Evolutionary conservation across 2,329 filamentous ascomycete species (phyloP).

Genomic region (Bertia moriformis): DNA sequence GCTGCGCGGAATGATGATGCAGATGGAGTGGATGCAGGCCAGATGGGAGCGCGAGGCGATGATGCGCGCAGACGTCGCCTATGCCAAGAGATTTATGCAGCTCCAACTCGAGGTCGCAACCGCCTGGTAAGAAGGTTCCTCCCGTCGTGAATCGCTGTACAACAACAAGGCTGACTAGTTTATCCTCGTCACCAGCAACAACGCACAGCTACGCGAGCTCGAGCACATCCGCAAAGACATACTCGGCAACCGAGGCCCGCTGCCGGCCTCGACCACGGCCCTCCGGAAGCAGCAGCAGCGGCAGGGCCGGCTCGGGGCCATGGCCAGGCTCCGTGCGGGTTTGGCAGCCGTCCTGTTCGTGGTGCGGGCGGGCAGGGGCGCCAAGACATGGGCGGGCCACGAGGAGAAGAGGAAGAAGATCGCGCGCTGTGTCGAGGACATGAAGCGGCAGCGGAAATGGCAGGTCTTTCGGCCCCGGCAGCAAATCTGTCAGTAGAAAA

Average conservation of each 20-base stretch:
- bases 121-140: slow-evolving; percentile 81
- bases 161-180: slow-evolving; percentile 2
- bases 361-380: slow-evolving; percentile 31
- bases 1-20: slow-evolving; percentile 68
- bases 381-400: slow-evolving; percentile 32
- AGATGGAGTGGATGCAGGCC: slow-evolving; percentile 81
- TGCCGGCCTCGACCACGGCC: slow-evolving; percentile 22
- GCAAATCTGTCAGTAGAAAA: too few species aligned
- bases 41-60: slow-evolving; percentile 66
- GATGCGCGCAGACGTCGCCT: slow-evolving; percentile 67
- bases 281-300: slow-evolving; percentile 3
- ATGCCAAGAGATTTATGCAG: slow-evolving; percentile 72
- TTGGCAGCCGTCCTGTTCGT: slow-evolving; percentile 34
- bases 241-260: slow-evolving; percentile 25
- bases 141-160: too few species aligned
- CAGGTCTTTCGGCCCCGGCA: slow-evolving; percentile 1
- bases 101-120: slow-evolving; percentile 71
- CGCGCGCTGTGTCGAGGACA: slow-evolving; percentile 27
- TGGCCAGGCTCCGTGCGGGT: slow-evolving; percentile 25
- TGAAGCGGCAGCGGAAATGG: slow-evolving; percentile 4
- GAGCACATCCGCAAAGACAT: slow-evolving; percentile 61
- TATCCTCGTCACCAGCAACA: slow-evolving; percentile 51
- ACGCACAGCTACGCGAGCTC: slow-evolving; percentile 75
- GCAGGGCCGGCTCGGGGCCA: slow-evolving; percentile 3
- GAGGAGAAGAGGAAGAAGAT: slow-evolving; percentile 32